phyloP scores from a whole-genome alignment of 768 basidiomycete species.

The Mycena metata region DNA sequence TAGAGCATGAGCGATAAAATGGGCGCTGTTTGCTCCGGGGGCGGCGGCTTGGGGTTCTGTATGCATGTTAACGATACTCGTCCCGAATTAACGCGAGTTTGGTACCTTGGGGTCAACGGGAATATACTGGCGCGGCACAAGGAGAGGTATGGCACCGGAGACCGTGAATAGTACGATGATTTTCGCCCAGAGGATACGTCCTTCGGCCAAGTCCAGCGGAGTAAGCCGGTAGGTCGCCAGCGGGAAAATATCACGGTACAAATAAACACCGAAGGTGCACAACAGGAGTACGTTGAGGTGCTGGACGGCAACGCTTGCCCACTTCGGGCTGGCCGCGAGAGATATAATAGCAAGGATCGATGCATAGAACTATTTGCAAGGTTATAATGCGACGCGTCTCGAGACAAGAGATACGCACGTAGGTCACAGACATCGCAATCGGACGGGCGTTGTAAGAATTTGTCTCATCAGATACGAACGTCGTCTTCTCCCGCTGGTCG shows the following conservation, averaged over 20 bases:
- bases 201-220: slow-evolving; percentile 62
- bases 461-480: background rate
- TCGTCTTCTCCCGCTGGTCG: background rate
- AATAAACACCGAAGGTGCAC: slow-evolving; percentile 57
- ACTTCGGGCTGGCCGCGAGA: slow-evolving; percentile 12
- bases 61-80: background rate
- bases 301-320: slow-evolving; percentile 27
- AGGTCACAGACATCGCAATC: slow-evolving; percentile 20
- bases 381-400: background rate
- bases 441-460: background rate
- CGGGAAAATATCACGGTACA: slow-evolving; percentile 72
- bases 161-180: slow-evolving; percentile 57
- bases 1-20: slow-evolving; percentile 59
- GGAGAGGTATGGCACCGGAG: slow-evolving; percentile 64
- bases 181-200: slow-evolving; percentile 64
- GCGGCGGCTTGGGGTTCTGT: slow-evolving; percentile 49
- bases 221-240: slow-evolving; percentile 60
- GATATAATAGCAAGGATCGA: slow-evolving; percentile 27
- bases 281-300: slow-evolving; percentile 49
- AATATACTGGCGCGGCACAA: slow-evolving; percentile 65
- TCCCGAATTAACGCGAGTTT: background rate
- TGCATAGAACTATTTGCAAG: slow-evolving; percentile 31
- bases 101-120: slow-evolving; percentile 65
- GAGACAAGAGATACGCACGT: slow-evolving; percentile 24
- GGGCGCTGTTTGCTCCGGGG: slow-evolving; percentile 66